Percentiles rank a stretch among this genome's conserved stretches.
These are phyloP conservation scores for Bruguiera parviflora DNA, from an alignment of 345 rosid species.

Conservation along the genomic window DNA sequence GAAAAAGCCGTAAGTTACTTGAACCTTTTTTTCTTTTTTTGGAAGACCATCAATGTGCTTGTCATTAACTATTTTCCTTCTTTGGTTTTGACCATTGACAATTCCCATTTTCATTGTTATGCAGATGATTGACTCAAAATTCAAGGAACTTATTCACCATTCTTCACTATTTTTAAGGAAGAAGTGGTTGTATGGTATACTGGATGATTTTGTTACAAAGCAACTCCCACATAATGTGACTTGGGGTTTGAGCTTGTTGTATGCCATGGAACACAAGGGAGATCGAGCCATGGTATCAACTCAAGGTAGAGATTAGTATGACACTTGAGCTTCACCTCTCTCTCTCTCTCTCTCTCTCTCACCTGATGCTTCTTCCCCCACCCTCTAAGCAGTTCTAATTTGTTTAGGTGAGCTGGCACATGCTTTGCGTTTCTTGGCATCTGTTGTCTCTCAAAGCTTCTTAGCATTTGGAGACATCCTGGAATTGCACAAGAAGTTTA, in stretches of 20 bases:
- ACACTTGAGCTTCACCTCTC: slow-evolving; percentile 6
- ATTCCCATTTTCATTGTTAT: background rate
- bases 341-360: slow-evolving; percentile 5
- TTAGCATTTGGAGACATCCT: slow-evolving; percentile 98
- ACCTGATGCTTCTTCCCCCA: background rate
- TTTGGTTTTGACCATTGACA: background rate
- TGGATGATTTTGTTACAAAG: slow-evolving; percentile 95
- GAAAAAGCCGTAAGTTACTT: slow-evolving; percentile 85
- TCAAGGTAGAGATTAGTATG: slow-evolving; percentile 53
- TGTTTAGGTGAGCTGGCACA: slow-evolving; percentile 90
- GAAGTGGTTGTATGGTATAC: slow-evolving; percentile 86
- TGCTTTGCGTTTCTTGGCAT: slow-evolving; percentile 91
- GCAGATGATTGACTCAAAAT: slow-evolving; percentile 92
- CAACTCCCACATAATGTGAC: slow-evolving; percentile 97
- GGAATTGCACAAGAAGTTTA: slow-evolving; percentile 83
- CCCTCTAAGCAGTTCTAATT: slow-evolving; percentile 7
- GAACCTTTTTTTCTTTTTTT: background rate
- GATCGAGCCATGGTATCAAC: slow-evolving; percentile 78
- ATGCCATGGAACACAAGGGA: slow-evolving; percentile 89
- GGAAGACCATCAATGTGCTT: too few species aligned
- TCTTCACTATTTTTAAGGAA: slow-evolving; percentile 71
- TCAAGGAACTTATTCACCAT: slow-evolving; percentile 78
- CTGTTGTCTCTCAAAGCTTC: slow-evolving; percentile 98
- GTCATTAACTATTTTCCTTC: background rate
- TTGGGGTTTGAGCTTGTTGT: slow-evolving; percentile 93